Conservation (phyloP, 108 stramenopile genomes). For the Nitzschia sp. region DNA sequence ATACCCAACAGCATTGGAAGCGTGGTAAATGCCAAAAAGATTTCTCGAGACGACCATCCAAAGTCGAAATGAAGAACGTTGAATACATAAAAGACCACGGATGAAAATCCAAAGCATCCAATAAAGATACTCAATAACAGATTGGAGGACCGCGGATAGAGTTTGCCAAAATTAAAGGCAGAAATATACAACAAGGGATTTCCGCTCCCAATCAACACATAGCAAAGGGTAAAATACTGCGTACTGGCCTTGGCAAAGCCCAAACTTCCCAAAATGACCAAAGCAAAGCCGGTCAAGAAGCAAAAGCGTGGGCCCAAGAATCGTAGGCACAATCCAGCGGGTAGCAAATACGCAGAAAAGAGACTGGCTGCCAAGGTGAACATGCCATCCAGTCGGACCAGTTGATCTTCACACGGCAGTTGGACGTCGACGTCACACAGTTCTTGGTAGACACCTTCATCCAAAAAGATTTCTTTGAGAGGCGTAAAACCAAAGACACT, state of each 20-base stretch:
- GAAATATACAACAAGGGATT: slow-evolving; percentile 24
- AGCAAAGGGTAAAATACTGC: slow-evolving; percentile 10
- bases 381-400: slow-evolving; percentile 17
- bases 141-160: slow-evolving; percentile 19
- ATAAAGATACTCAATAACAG: slow-evolving; percentile 22
- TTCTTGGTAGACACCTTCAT: slow-evolving; percentile 24
- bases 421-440: background rate
- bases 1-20: slow-evolving; percentile 4
- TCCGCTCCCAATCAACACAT: slow-evolving; percentile 21
- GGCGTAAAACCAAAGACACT: slow-evolving; percentile 25
- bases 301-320: slow-evolving; percentile 16
- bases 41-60: slow-evolving; percentile 18
- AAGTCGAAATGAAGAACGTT: slow-evolving; percentile 7
- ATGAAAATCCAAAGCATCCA: slow-evolving; percentile 27
- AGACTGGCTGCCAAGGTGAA: slow-evolving; percentile 25
- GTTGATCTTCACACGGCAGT: slow-evolving; percentile 10
- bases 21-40: slow-evolving; percentile 15
- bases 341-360: slow-evolving; percentile 23
- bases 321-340: slow-evolving; percentile 20
- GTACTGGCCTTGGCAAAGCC: slow-evolving; percentile 15
- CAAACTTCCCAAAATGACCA: slow-evolving; percentile 14
- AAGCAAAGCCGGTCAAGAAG: slow-evolving; percentile 13
- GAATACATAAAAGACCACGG: slow-evolving; percentile 19
- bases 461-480: slow-evolving; percentile 17
- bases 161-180: slow-evolving; percentile 21